These are phyloP conservation scores for Neurospora sp. DNA, from an alignment of 495 filamentous ascomycete genomes.

Conservation along the genomic window DNA sequence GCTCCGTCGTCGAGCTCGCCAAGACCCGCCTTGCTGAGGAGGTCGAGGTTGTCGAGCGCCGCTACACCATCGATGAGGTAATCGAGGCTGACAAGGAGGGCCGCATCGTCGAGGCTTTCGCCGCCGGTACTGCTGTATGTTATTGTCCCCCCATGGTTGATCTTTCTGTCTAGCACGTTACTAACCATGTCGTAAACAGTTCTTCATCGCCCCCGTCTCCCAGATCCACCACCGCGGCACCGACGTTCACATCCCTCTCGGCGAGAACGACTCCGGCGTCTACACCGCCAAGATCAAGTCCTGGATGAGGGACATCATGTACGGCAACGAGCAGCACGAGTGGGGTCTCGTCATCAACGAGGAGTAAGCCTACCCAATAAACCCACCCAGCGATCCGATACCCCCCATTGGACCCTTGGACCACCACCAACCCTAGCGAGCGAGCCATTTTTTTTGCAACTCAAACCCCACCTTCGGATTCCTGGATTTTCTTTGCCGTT, in stretches of 20 bases:
- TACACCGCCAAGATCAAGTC: constrained; percentile 63
- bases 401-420: neutral
- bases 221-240: constrained; percentile 61
- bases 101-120: constrained; percentile 74
- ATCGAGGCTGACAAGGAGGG: constrained; percentile 63
- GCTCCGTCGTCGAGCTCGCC: constrained; percentile 66
- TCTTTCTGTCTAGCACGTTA: neutral
- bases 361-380: constrained; percentile 18
- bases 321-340: constrained; percentile 64
- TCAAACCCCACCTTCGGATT: neutral
- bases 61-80: constrained; percentile 72
- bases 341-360: constrained; percentile 72
- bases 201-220: constrained; percentile 68
- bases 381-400: neutral
- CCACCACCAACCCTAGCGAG: neutral
- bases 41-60: constrained; percentile 64
- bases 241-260: constrained; percentile 57
- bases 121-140: constrained; percentile 74
- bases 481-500: neutral
- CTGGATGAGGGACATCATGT: constrained; percentile 81
- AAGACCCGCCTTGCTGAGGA: constrained; percentile 49
- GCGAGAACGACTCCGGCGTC: constrained; percentile 41
- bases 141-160: neutral
- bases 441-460: neutral
- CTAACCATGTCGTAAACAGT: constrained; percentile 31